Evolutionary conservation across 352 stramenopile genomes (phyloP).

Genomic region (Phytophthora melonis): DNA sequence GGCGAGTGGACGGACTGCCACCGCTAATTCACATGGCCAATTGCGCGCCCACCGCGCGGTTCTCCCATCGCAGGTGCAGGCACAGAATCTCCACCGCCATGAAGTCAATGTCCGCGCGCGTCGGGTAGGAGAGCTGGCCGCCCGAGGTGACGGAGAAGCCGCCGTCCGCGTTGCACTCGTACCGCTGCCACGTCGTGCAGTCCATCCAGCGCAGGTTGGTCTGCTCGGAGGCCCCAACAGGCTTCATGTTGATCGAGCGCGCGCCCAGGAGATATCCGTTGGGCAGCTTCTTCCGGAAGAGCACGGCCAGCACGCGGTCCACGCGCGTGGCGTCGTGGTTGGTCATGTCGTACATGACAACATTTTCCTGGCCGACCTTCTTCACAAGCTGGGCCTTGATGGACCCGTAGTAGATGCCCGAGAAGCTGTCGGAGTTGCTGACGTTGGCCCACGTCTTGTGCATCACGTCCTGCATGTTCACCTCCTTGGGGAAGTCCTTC

Average conservation of each 20-base stretch:
- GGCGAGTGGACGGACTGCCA: slow-evolving; percentile 4
- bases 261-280: slow-evolving; percentile 45
- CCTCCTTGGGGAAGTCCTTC: slow-evolving; percentile 41
- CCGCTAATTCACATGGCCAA: slow-evolving; percentile 27
- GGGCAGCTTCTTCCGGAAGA: slow-evolving; percentile 36
- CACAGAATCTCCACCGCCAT: slow-evolving; percentile 50
- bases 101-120: slow-evolving; percentile 40
- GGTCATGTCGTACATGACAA: slow-evolving; percentile 49
- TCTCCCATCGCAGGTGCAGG: slow-evolving; percentile 52
- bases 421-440: slow-evolving; percentile 42
- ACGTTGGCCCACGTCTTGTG: slow-evolving; percentile 40
- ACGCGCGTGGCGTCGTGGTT: slow-evolving; percentile 43
- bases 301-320: slow-evolving; percentile 43
- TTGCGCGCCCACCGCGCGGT: slow-evolving; percentile 25
- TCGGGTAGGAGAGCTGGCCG: slow-evolving; percentile 40
- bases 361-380: slow-evolving; percentile 36
- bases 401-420: slow-evolving; percentile 42
- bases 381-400: slow-evolving; percentile 45
- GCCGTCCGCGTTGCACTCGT: slow-evolving; percentile 35
- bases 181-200: slow-evolving; percentile 44
- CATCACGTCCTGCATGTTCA: slow-evolving; percentile 43
- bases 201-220: slow-evolving; percentile 35
- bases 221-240: slow-evolving; percentile 2
- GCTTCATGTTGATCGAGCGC: slow-evolving; percentile 33
- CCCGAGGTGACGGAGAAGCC: slow-evolving; percentile 39